A percentile compares a stretch with the other conserved stretches of the same genome.
phyloP scores from a whole-genome alignment of 768 basidiomycete species.

The Leucosporidium scottii region DNA sequence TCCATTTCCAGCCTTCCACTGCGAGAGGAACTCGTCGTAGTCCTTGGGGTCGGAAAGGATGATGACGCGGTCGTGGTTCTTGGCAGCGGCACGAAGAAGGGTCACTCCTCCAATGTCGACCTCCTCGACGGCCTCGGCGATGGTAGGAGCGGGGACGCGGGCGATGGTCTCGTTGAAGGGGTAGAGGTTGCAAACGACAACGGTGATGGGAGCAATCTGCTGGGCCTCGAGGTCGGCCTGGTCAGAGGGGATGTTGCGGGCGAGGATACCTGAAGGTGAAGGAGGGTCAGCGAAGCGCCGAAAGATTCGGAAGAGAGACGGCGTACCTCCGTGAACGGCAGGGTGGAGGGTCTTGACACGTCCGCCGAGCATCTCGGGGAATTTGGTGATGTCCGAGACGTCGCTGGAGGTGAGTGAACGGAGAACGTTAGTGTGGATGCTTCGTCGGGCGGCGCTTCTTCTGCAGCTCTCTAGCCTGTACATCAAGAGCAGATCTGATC shows the following conservation, averaged over 20 bases:
- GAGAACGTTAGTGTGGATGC: neutral
- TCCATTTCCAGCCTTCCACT: constrained; percentile 67
- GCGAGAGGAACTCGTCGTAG: constrained; percentile 70
- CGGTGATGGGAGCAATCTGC: constrained; percentile 80
- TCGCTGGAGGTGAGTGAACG: constrained; percentile 54
- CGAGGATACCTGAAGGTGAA: constrained; percentile 67
- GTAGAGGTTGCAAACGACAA: constrained; percentile 99
- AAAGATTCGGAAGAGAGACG: neutral
- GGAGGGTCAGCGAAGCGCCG: neutral
- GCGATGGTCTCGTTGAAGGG: constrained; percentile 90
- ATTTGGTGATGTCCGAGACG: constrained; percentile 94
- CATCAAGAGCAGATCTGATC: too few relatives aligned
- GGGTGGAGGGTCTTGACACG: constrained; percentile 98
- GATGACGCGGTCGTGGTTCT: constrained; percentile 70
- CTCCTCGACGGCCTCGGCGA: constrained; percentile 90
- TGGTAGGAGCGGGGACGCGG: constrained; percentile 70
- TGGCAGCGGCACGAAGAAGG: constrained; percentile 91
- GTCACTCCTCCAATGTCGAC: constrained; percentile 99
- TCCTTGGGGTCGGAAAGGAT: constrained; percentile 74
- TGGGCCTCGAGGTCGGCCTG: constrained; percentile 74
- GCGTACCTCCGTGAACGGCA: constrained; percentile 86
- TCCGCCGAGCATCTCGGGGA: constrained; percentile 97
- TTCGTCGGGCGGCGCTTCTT: neutral
- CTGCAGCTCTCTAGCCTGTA: too few relatives aligned
- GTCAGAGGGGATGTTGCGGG: constrained; percentile 84